Conservation (phyloP, 2,329 filamentous ascomycete species). For the Trichophyton benhamiae region DNA sequence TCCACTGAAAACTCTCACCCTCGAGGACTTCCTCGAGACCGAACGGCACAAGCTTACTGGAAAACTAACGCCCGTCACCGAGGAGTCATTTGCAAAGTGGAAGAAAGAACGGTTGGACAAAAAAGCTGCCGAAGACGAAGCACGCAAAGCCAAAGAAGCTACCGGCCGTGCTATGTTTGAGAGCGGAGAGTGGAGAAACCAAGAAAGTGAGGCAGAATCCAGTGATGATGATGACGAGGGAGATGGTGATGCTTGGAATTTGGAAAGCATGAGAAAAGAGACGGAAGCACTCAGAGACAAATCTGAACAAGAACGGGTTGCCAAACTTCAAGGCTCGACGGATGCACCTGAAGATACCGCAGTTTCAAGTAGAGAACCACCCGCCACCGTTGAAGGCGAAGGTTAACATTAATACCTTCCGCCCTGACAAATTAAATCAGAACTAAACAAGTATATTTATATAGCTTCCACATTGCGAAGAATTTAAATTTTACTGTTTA, state of each 20-base stretch:
- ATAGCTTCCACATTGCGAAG: no score
- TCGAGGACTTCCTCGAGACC: conserved; percentile 94
- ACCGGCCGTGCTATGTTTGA: conserved; percentile 93
- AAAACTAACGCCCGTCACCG: conserved; percentile 82
- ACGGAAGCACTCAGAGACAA: conserved; percentile 62
- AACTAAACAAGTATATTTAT: no score
- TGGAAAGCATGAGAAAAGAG: conserved; percentile 80
- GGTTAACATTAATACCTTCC: not conserved
- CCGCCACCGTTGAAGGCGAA: not conserved
- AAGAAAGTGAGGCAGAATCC: conserved; percentile 50
- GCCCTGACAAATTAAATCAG: no score
- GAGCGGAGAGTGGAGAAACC: conserved; percentile 76
- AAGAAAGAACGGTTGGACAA: conserved; percentile 90
- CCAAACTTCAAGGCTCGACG: conserved; percentile 22
- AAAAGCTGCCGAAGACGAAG: conserved; percentile 88
- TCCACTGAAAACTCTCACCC: conserved; percentile 80
- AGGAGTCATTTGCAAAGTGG: conserved; percentile 89
- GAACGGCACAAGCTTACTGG: conserved; percentile 92
- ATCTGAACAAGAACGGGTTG: conserved; percentile 64
- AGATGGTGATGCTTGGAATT: conserved; percentile 27
- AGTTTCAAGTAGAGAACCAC: not conserved
- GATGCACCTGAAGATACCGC: not conserved
- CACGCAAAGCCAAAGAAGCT: conserved; percentile 81
- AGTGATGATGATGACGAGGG: conserved; percentile 51
- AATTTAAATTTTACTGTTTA: no score